Conservation (phyloP, 2,329 filamentous ascomycete genomes). For the Rutstroemia sp. region DNA sequence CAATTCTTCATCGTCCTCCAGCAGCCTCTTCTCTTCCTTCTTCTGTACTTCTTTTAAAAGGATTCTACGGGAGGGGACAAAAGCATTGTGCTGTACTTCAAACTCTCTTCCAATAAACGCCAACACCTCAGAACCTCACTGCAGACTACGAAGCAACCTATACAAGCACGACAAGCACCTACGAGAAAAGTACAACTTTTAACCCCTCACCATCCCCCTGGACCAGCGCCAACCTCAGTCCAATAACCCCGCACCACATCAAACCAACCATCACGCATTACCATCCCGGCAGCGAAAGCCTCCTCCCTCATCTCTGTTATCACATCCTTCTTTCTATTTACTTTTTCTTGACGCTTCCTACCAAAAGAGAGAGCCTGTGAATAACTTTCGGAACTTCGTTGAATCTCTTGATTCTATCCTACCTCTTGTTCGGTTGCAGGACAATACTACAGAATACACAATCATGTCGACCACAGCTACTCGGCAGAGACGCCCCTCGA, state of each 20-base stretch:
- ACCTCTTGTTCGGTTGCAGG: background rate
- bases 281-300: background rate
- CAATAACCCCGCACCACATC: constrained; percentile 9
- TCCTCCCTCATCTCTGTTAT: background rate
- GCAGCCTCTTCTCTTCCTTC: too few species aligned
- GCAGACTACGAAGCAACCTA: too few species aligned
- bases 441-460: background rate
- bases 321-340: background rate
- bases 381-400: too few species aligned
- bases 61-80: too few species aligned
- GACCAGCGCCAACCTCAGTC: constrained; percentile 1
- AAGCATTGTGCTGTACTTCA: too few species aligned
- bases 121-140: too few species aligned
- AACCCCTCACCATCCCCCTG: too few species aligned
- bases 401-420: background rate
- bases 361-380: background rate
- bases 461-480: background rate
- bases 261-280: background rate
- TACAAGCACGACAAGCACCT: too few species aligned
- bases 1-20: too few species aligned
- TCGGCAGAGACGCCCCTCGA: constrained; percentile 73
- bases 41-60: too few species aligned
- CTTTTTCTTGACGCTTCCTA: background rate
- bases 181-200: too few species aligned
- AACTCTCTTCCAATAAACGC: too few species aligned